Percentiles rank a stretch among this genome's conserved stretches.
Evolutionary conservation across 148 eudicot genomes (phyloP).

Genomic region (Euryodendron excelsum): DNA sequence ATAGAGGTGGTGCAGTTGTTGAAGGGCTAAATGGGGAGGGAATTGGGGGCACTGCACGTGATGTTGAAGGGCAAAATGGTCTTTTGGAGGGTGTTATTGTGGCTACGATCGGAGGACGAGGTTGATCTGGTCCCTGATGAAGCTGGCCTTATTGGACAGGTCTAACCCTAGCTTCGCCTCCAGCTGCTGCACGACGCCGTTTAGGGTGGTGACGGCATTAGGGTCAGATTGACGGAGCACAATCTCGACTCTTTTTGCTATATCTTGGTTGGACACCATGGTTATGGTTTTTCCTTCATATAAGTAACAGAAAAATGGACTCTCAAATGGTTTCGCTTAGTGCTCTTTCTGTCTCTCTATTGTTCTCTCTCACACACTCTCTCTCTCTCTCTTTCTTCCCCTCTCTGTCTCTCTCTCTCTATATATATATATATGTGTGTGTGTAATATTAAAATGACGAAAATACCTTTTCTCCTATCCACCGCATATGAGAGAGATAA

Average conservation of each 20-base stretch:
- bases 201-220: conserved; percentile 37
- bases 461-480: not conserved
- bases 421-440: not conserved
- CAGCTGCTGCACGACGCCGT: conserved; percentile 47
- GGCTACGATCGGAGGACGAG: conserved; percentile 28
- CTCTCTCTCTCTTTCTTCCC: not conserved
- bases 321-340: not conserved
- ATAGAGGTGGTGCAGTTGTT: conserved; percentile 28
- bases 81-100: conserved; percentile 18
- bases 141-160: conserved; percentile 47
- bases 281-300: conserved; percentile 26
- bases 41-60: conserved; percentile 24
- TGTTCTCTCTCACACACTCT: conserved; percentile 3
- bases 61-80: conserved; percentile 38
- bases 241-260: conserved; percentile 44
- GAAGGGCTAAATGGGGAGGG: conserved; percentile 40
- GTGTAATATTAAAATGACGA: not conserved
- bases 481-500: not conserved
- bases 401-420: not conserved
- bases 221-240: conserved; percentile 49
- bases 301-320: conserved; percentile 16
- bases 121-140: conserved; percentile 48
- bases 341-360: conserved; percentile 8
- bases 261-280: conserved; percentile 58
- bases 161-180: conserved; percentile 43